These are phyloP conservation scores for Microthyrium microscopicum DNA, from an alignment of 2,329 filamentous ascomycete species.

Conservation along the genomic window DNA sequence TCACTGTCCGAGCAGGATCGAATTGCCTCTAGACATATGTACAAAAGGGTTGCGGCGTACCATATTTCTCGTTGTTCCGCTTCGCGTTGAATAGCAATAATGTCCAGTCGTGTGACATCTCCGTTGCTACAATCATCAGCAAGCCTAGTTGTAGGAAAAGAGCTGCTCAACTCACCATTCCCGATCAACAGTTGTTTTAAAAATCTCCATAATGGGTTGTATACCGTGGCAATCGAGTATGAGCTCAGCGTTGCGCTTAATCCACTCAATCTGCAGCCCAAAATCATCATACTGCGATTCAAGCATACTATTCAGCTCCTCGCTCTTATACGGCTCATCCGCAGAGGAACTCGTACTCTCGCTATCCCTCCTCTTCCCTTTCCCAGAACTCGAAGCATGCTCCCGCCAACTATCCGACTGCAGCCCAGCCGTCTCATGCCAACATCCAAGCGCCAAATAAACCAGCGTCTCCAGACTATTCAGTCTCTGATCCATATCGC, in stretches of 20 bases:
- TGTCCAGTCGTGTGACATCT: constrained; percentile 12
- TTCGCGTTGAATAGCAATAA: constrained; percentile 19
- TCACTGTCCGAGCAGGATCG: constrained; percentile 18
- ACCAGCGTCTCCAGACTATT: constrained; percentile 27
- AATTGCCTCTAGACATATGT: constrained; percentile 31
- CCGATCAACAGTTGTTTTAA: constrained; percentile 19
- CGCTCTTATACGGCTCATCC: constrained; percentile 17
- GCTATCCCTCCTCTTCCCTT: constrained; percentile 10
- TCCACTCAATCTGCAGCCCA: constrained; percentile 26
- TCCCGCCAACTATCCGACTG: not conserved
- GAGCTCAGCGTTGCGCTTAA: constrained; percentile 26
- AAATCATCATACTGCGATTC: constrained; percentile 15
- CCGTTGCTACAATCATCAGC: not conserved
- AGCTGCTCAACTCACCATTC: constrained; percentile 9
- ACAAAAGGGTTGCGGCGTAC: constrained; percentile 32
- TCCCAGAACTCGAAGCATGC: no score
- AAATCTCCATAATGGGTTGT: constrained; percentile 21
- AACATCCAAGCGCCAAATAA: constrained; percentile 31
- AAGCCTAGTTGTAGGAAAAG: constrained; percentile 8
- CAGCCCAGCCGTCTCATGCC: constrained; percentile 31
- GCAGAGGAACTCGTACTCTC: constrained; percentile 11
- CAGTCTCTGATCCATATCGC: constrained; percentile 16
- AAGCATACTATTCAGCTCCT: constrained; percentile 9
- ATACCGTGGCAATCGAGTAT: constrained; percentile 22
- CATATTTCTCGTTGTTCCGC: constrained; percentile 28